Conservation (phyloP, 176 grass and related monocot genomes). For the Hyparrhenia diplandra region DNA sequence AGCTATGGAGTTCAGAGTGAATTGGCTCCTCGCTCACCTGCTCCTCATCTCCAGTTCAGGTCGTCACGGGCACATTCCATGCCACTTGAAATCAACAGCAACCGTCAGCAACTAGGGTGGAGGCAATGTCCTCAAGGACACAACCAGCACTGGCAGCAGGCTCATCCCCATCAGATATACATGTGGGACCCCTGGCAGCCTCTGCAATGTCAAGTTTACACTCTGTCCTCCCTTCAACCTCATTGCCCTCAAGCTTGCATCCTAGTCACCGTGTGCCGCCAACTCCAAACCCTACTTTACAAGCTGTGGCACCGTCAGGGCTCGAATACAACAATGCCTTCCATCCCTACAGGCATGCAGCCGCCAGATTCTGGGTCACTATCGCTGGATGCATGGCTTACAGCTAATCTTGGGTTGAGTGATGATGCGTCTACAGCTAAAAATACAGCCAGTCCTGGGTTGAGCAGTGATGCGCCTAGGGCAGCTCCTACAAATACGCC, state of each 20-base stretch:
- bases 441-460: neutral
- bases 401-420: slow-evolving; percentile 27
- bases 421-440: neutral
- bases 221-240: neutral
- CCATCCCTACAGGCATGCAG: neutral
- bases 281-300: neutral
- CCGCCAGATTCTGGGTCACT: neutral
- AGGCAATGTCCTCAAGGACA: slow-evolving; percentile 8
- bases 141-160: neutral
- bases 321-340: neutral
- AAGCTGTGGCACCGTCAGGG: neutral
- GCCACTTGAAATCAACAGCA: slow-evolving; percentile 38
- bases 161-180: neutral
- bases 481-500: neutral
- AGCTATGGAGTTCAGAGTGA: slow-evolving; percentile 41
- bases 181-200: neutral
- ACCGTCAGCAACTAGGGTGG: slow-evolving; percentile 15
- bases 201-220: neutral
- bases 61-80: slow-evolving; percentile 15
- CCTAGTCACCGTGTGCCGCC: neutral
- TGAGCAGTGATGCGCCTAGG: neutral
- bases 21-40: slow-evolving; percentile 49
- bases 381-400: slow-evolving; percentile 41
- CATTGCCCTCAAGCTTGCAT: neutral
- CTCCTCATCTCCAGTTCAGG: slow-evolving; percentile 70